These are phyloP conservation scores for Ogataea corticis DNA, from an alignment of 805 yeast genomes.

Conservation along the genomic window DNA sequence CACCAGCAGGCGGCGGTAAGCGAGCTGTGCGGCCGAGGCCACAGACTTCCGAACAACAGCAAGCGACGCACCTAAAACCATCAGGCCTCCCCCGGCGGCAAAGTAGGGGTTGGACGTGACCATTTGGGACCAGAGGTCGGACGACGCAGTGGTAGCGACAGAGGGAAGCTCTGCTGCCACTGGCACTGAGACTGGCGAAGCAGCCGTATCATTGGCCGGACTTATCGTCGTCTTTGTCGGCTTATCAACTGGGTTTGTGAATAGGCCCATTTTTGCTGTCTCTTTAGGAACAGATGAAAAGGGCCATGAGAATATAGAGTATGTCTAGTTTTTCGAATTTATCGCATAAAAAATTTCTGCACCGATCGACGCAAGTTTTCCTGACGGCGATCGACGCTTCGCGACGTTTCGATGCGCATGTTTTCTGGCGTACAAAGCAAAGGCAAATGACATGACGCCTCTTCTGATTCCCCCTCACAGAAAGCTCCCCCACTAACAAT, in stretches of 20 bases:
- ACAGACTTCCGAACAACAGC: slow-evolving; percentile 76
- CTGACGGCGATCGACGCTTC: too few species aligned
- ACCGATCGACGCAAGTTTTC: too few species aligned
- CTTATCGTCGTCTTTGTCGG: too few species aligned
- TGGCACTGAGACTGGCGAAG: not conserved
- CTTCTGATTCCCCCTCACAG: not conserved
- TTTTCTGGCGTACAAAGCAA: not conserved
- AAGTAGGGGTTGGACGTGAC: slow-evolving; percentile 75
- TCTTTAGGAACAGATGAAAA: too few species aligned
- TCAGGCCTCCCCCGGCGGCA: slow-evolving; percentile 97
- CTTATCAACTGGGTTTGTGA: too few species aligned
- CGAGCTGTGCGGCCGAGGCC: slow-evolving; percentile 59
- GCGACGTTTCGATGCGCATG: slow-evolving; percentile 9
- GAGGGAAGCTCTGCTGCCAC: not conserved
- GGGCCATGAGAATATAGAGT: too few species aligned
- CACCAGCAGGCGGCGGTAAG: slow-evolving; percentile 81
- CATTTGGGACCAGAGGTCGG: slow-evolving; percentile 40
- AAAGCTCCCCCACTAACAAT: too few species aligned
- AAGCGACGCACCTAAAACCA: slow-evolving; percentile 89
- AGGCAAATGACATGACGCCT: slow-evolving; percentile 4
- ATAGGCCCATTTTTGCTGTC: too few species aligned
- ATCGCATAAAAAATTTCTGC: too few species aligned
- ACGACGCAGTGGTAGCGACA: not conserved
- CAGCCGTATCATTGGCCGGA: too few species aligned
- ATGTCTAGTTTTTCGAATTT: too few species aligned